These are phyloP conservation scores for Linum tenue DNA, from an alignment of 345 rosid genomes.

Conservation along the genomic window DNA sequence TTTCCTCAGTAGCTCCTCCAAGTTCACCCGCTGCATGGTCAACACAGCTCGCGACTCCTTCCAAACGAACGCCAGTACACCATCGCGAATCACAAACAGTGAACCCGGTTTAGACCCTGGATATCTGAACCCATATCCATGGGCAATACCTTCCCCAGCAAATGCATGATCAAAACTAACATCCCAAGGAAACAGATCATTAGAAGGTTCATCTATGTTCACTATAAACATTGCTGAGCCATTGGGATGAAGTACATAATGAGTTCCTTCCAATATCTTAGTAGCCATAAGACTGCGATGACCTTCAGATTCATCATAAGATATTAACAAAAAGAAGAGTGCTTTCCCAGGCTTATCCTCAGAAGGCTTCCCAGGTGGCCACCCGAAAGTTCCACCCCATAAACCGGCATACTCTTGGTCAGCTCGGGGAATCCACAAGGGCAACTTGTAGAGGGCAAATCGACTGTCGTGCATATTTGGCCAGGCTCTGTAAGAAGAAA, in stretches of 20 bases:
- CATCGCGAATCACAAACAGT: constrained; percentile 51
- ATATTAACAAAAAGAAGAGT: constrained; percentile 62
- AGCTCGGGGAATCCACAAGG: constrained; percentile 32
- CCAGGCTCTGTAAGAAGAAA: constrained; percentile 76
- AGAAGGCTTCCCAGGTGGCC: constrained; percentile 65
- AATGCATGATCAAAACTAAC: constrained; percentile 41
- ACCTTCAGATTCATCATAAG: constrained; percentile 55
- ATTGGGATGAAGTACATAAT: constrained; percentile 78
- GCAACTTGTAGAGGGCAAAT: constrained; percentile 72
- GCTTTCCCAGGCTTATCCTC: constrained; percentile 78
- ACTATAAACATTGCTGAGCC: constrained; percentile 83
- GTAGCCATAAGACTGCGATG: constrained; percentile 56
- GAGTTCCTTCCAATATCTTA: constrained; percentile 81
- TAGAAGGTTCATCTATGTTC: constrained; percentile 58
- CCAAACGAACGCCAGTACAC: constrained; percentile 75
- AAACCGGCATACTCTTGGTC: constrained; percentile 68
- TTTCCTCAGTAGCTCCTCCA: constrained; percentile 64
- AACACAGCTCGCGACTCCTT: constrained; percentile 61
- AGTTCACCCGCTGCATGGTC: constrained; percentile 63
- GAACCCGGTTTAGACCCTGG: constrained; percentile 85
- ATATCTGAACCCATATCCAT: constrained; percentile 87
- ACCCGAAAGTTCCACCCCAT: constrained; percentile 86
- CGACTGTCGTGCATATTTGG: constrained; percentile 70
- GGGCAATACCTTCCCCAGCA: constrained; percentile 71
- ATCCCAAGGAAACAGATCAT: constrained; percentile 61